phyloP scores from a whole-genome alignment of 106 monocot species.

The Dendrobium officinale region DNA sequence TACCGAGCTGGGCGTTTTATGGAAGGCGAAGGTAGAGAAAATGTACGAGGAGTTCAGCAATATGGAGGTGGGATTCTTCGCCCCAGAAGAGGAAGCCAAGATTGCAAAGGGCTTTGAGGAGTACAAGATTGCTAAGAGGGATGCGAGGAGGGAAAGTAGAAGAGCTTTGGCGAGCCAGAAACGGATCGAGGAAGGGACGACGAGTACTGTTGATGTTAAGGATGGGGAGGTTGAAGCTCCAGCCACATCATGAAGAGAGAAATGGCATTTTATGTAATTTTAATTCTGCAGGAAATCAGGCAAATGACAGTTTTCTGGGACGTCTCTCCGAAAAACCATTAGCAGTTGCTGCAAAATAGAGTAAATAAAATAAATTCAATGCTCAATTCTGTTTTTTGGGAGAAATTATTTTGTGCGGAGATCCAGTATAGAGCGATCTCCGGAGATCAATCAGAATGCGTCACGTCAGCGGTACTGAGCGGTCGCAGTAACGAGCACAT shows the following conservation, averaged over 20 bases:
- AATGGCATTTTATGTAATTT: not conserved
- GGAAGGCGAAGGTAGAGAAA: conserved; percentile 82
- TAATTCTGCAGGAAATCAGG: too few relatives aligned
- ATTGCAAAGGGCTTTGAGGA: conserved; percentile 57
- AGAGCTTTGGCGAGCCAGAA: conserved; percentile 25
- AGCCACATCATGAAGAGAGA: not conserved
- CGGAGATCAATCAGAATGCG: too few relatives aligned
- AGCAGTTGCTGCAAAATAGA: too few relatives aligned
- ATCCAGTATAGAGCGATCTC: too few relatives aligned
- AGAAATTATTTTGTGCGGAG: too few relatives aligned
- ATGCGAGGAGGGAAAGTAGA: conserved; percentile 24
- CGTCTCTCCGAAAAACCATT: too few relatives aligned
- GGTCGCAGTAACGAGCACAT: too few relatives aligned
- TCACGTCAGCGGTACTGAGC: too few relatives aligned
- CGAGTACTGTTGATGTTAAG: conserved; percentile 6
- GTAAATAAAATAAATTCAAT: too few relatives aligned
- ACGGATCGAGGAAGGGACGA: conserved; percentile 6
- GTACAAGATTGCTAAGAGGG: conserved; percentile 30
- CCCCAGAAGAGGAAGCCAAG: conserved; percentile 58
- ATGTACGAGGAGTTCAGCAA: conserved; percentile 67
- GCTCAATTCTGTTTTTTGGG: too few relatives aligned
- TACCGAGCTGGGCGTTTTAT: conserved; percentile 72
- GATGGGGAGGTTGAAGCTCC: not conserved
- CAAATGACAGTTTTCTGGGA: too few relatives aligned
- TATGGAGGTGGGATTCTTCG: conserved; percentile 62